A percentile compares a stretch with the other conserved stretches of the same genome.
phyloP scores from a whole-genome alignment of 225 moss, liverwort and hornwort genomes.

The Polytrichum formosum region DNA sequence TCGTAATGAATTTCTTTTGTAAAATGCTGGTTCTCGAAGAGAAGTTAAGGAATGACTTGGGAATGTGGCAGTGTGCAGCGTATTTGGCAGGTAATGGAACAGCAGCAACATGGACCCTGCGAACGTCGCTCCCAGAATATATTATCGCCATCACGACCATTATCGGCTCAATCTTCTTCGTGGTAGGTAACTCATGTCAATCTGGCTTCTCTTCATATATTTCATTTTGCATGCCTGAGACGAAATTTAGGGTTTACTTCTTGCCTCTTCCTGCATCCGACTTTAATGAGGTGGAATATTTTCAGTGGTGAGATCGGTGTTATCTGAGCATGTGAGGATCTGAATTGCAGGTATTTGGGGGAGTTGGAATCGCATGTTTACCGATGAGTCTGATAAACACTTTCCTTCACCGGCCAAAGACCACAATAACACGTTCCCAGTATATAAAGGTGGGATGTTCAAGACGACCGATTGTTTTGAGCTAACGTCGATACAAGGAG shows the following conservation, averaged over 20 bases:
- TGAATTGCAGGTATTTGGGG: constrained; percentile 76
- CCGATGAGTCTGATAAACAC: constrained; percentile 76
- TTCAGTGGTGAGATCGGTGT: too few species aligned
- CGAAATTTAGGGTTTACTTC: too few species aligned
- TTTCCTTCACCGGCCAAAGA: constrained; percentile 78
- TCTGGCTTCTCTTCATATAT: too few species aligned
- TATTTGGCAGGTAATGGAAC: constrained; percentile 56
- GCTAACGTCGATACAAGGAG: too few species aligned
- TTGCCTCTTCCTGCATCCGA: too few species aligned
- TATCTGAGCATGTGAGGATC: background rate
- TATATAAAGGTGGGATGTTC: constrained; percentile 40
- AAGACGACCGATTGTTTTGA: too few species aligned
- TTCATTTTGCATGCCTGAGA: too few species aligned
- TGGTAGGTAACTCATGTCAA: constrained; percentile 29
- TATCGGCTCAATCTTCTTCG: constrained; percentile 76
- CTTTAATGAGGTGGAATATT: too few species aligned
- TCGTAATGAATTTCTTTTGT: too few species aligned
- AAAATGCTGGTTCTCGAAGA: too few species aligned
- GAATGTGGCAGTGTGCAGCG: constrained; percentile 83
- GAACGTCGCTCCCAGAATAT: constrained; percentile 77
- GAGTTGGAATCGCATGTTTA: constrained; percentile 77
- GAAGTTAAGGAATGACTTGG: constrained; percentile 12
- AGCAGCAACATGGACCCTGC: constrained; percentile 81
- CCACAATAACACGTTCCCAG: constrained; percentile 58
- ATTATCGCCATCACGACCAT: constrained; percentile 83